Evolutionary conservation across 345 rosid genomes (phyloP), one percentile per base, ranked within the genome.

Genomic region (Gossypium raimondii): DNA sequence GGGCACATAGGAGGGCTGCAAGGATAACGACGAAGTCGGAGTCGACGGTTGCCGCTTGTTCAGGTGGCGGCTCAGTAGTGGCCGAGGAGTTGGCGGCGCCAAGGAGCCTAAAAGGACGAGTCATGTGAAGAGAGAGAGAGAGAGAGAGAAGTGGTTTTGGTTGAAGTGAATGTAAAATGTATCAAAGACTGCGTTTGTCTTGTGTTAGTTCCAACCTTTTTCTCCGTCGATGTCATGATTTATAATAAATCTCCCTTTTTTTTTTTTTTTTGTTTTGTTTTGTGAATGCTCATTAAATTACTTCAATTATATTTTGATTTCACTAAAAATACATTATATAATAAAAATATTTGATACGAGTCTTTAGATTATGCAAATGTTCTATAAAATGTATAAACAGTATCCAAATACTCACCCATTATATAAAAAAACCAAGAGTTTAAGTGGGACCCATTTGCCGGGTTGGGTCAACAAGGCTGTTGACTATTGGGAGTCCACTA

Each of bases 1-100:
- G 79, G 10, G 97, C 95, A 80, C 98, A 94, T 74, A 94, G 92
- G 41, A 94, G 92, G 60, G 94, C 93, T 0, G 98, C 98, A 9
- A 93, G 85, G 82, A 95, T 85, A 29, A 93, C 90, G 1, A 93
- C 86, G 83, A 86, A 91, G 84, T 94, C 94, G 9, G 95, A 86
- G 72, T 91, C 87, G 16, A 82, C 68, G 16, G 87, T 61, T 45
- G 88, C 27, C 12, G 80, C 48, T 45, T 75, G 64, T 9, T 64
- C 72, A 17, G 75, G 22, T 18, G 78, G 24, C 60, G 80, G 7
- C 11, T n/a, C 17, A 22, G 70, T 50, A 77, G 75, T 41, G 67
- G 84, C 82, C 67, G 92, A 72, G 20, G 87, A 71, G 73, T 83
- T 83, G 9, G 65, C 78, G 87, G 77, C 84, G 78, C 84, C 79